Evolutionary conservation across 2,329 filamentous ascomycete species (phyloP).

Genomic region (Aspergillus vadensis): DNA sequence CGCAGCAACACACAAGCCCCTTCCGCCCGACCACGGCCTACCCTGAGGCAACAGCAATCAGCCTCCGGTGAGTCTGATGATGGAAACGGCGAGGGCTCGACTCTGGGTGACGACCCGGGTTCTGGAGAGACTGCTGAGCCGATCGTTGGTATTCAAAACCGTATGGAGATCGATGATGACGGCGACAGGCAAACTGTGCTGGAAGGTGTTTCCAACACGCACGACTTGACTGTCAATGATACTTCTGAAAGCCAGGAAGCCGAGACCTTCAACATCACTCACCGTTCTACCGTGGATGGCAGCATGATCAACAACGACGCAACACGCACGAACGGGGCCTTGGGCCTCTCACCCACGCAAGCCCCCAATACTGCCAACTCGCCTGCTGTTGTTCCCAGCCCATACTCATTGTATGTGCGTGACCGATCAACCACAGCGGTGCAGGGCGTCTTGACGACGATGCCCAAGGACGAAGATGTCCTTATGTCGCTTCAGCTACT

Average conservation of each 20-base stretch:
- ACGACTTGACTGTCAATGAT: slow-evolving; percentile 74
- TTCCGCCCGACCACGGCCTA: slow-evolving; percentile 70
- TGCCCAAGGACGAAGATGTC: slow-evolving; percentile 96
- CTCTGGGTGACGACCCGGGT: slow-evolving; percentile 66
- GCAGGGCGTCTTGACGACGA: slow-evolving; percentile 77
- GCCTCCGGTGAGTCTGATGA: slow-evolving; percentile 86
- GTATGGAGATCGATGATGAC: slow-evolving; percentile 85
- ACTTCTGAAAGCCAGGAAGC: slow-evolving; percentile 83
- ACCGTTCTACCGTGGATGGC: slow-evolving; percentile 79
- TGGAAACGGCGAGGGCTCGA: slow-evolving; percentile 77
- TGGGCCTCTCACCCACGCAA: slow-evolving; percentile 72
- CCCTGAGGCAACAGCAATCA: slow-evolving; percentile 86
- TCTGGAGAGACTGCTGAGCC: slow-evolving; percentile 60
- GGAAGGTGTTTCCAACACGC: slow-evolving; percentile 66
- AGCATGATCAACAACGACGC: slow-evolving; percentile 74
- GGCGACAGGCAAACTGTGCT: slow-evolving; percentile 80
- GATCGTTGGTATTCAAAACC: slow-evolving; percentile 75
- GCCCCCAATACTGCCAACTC: slow-evolving; percentile 66
- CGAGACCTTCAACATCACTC: slow-evolving; percentile 91
- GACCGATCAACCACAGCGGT: slow-evolving; percentile 70
- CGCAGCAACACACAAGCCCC: slow-evolving; percentile 57
- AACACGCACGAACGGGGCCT: slow-evolving; percentile 66
- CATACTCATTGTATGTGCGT: slow-evolving; percentile 76
- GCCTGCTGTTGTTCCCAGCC: slow-evolving; percentile 69
- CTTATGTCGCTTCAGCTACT: slow-evolving; percentile 96